Evolutionary conservation across 2,329 filamentous ascomycete species (phyloP).

Genomic region (Chaetoscypha palmicola): DNA sequence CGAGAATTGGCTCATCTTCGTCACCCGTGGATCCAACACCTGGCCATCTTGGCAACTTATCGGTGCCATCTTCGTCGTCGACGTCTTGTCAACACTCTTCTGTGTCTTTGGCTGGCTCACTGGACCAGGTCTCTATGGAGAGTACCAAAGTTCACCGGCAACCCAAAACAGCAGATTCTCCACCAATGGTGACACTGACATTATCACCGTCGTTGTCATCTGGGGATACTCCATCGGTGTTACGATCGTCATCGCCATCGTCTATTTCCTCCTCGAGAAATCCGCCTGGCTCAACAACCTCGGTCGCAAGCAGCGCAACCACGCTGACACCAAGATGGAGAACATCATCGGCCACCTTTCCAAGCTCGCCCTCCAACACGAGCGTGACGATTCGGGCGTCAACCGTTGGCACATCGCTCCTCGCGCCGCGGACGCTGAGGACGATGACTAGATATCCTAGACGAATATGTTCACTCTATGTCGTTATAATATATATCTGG

Average conservation of each 20-base stretch:
- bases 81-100: slow-evolving; percentile 66
- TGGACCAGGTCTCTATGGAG: slow-evolving; percentile 45
- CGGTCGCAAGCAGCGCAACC: slow-evolving; percentile 54
- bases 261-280: slow-evolving; percentile 56
- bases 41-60: slow-evolving; percentile 71
- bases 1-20: slow-evolving; percentile 75
- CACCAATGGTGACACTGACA: slow-evolving; percentile 37
- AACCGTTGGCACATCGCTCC: slow-evolving; percentile 25
- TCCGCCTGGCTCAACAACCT: slow-evolving; percentile 53
- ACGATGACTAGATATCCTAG: slow-evolving; percentile 26
- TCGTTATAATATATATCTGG: no score
- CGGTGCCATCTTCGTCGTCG: slow-evolving; percentile 63
- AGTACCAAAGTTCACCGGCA: slow-evolving; percentile 29
- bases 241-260: slow-evolving; percentile 57
- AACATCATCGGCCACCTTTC: slow-evolving; percentile 58
- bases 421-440: slow-evolving; percentile 28
- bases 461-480: no score
- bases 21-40: slow-evolving; percentile 65
- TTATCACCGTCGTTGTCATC: slow-evolving; percentile 57
- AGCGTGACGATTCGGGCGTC: slow-evolving; percentile 39
- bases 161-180: slow-evolving; percentile 33
- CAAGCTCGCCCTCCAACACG: slow-evolving; percentile 56
- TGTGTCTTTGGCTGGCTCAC: slow-evolving; percentile 68
- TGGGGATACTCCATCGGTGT: slow-evolving; percentile 62
- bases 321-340: slow-evolving; percentile 57